These are phyloP conservation scores for Globisporangium takayamanum DNA, from an alignment of 352 stramenopile species.

Conservation along the genomic window DNA sequence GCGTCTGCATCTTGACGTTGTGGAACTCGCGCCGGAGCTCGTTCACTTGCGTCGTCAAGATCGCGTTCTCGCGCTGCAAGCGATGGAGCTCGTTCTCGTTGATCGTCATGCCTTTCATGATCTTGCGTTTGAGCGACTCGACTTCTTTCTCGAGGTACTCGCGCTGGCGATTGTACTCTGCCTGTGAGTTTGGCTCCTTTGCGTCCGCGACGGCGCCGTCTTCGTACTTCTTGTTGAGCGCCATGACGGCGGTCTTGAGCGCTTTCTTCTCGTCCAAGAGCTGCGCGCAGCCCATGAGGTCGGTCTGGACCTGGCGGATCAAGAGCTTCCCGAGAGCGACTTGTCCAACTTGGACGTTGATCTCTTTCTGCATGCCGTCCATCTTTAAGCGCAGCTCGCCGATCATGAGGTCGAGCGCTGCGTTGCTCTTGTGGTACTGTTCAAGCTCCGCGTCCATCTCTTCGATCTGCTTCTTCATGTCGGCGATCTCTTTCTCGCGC, in stretches of 20 bases:
- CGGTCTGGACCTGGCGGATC: conserved; percentile 72
- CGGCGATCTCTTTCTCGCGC: conserved; percentile 90
- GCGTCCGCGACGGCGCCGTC: conserved; percentile 57
- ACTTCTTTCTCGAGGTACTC: conserved; percentile 91
- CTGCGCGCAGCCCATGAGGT: conserved; percentile 66
- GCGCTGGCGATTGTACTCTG: conserved; percentile 88
- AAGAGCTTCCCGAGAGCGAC: conserved; percentile 58
- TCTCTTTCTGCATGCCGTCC: conserved; percentile 87
- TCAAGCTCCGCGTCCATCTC: conserved; percentile 94
- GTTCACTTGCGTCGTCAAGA: conserved; percentile 80
- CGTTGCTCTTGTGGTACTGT: conserved; percentile 95
- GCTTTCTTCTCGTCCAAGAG: conserved; percentile 74
- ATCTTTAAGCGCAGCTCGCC: conserved; percentile 92
- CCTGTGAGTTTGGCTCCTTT: conserved; percentile 87
- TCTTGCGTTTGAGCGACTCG: conserved; percentile 86
- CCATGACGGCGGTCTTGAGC: conserved; percentile 73
- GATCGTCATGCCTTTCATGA: conserved; percentile 84
- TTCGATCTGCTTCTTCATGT: conserved; percentile 95
- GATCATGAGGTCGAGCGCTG: conserved; percentile 92
- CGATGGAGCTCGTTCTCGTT: conserved; percentile 77
- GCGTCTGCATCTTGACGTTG: conserved; percentile 63
- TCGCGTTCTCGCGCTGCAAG: conserved; percentile 73
- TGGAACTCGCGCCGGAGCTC: conserved; percentile 79
- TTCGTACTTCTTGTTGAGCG: conserved; percentile 84
- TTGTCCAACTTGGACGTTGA: conserved; percentile 59